A percentile compares a stretch with the other conserved stretches of the same genome.
Conservation (phyloP, 2,329 filamentous ascomycete genomes). For the Rugonectria rugulosa region DNA sequence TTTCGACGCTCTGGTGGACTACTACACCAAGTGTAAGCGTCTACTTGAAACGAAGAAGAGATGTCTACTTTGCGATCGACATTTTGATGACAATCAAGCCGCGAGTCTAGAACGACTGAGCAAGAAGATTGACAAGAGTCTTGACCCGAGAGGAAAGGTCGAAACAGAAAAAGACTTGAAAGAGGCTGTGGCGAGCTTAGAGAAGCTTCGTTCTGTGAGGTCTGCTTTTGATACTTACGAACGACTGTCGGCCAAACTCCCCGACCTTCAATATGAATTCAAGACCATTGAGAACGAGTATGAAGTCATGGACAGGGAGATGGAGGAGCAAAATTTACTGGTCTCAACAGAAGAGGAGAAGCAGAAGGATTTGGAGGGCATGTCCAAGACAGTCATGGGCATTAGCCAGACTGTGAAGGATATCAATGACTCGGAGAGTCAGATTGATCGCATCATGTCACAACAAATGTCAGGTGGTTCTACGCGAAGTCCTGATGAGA, state of each 20-base stretch:
- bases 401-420: slow-evolving; percentile 79
- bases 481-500: slow-evolving; percentile 79
- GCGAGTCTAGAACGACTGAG: slow-evolving; percentile 69
- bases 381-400: slow-evolving; percentile 77
- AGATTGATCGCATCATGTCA: slow-evolving; percentile 77
- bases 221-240: slow-evolving; percentile 78
- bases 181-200: slow-evolving; percentile 57
- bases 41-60: slow-evolving; percentile 72
- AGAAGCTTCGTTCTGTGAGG: slow-evolving; percentile 67
- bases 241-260: slow-evolving; percentile 75
- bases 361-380: slow-evolving; percentile 76
- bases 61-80: slow-evolving; percentile 79
- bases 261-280: slow-evolving; percentile 70
- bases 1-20: slow-evolving; percentile 73
- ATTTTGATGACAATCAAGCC: slow-evolving; percentile 67
- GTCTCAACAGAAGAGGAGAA: slow-evolving; percentile 71
- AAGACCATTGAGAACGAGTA: slow-evolving; percentile 68
- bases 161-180: slow-evolving; percentile 69
- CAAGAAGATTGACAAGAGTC: slow-evolving; percentile 70
- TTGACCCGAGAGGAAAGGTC: slow-evolving; percentile 68
- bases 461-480: slow-evolving; percentile 75
- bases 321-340: slow-evolving; percentile 72
- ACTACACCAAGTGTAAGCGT: slow-evolving; percentile 73
- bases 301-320: slow-evolving; percentile 63
- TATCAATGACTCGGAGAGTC: slow-evolving; percentile 72